Base-by-base conservation (phyloP, 306 rosid species). In the Hippophae gyantsensis region DNA sequence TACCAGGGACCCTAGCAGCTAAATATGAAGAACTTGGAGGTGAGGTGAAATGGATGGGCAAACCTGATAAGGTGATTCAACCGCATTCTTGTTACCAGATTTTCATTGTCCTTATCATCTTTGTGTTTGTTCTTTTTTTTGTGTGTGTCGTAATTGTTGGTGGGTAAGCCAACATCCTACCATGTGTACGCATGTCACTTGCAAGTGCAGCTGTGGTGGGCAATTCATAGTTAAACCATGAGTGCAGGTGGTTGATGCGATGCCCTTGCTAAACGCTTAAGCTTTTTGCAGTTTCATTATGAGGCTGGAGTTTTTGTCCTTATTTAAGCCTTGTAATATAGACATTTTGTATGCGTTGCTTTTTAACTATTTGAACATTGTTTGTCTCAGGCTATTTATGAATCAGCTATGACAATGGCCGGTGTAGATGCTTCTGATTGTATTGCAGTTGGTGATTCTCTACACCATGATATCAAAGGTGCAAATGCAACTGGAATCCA, bases 41-140 rank as follows among this genome's bases (percentile, higher is more conserved):
- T 71, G 95, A 87, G 81, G 98, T 92, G 45, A 83, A 85, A 73
- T 92, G 96, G 95, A 92, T 92, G 98, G 96, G 98, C 78, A 92
- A 87, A 73, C 98, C 98, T 67, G 86, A 77, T 51, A 79, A 87
- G 96, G 96, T 92, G 62, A 74, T 61, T 27, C 11, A 63, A 11
- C 64, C 27, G 45, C 59, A 40, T 54, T 61, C 47, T 55, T 12
- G 8, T 42, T 26, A 52, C 48, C 38, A 47, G 27, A 53, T 18
- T 60, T 10, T 57, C 41, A 7, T 52, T 66, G 46, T 74, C 57
- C 14, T 63, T 60, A 52, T 61, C 18, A 8, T 56, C 7, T 13
- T 48, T 48, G 7, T 48, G 12, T 11, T 48, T 63, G 65, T 12
- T 41, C 18, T 45, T 23, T 62, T 18, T 50, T 42, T 40, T 57